A percentile compares a stretch with the other conserved stretches of the same genome.
phyloP scores from a whole-genome alignment of 352 stramenopile species.

The Phytophthora kernoviae region DNA sequence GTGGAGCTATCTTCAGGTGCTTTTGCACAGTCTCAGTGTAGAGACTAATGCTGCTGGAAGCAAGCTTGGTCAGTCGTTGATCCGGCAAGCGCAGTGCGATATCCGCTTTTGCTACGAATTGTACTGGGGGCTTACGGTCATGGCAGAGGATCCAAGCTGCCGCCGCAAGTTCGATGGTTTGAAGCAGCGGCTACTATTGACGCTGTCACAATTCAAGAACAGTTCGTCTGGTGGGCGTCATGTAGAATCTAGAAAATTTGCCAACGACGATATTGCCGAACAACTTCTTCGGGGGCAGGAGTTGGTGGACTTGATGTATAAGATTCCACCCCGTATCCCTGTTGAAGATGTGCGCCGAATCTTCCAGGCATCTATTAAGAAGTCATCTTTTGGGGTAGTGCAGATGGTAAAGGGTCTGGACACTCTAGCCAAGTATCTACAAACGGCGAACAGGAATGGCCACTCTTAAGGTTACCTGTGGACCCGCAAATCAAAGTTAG shows the following conservation, averaged over 20 bases:
- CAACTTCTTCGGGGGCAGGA: slow-evolving; percentile 86
- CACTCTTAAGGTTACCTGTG: slow-evolving; percentile 66
- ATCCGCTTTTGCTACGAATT: slow-evolving; percentile 87
- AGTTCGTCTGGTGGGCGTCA: slow-evolving; percentile 50
- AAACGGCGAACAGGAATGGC: slow-evolving; percentile 17
- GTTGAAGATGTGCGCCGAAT: slow-evolving; percentile 59
- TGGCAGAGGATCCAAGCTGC: slow-evolving; percentile 75
- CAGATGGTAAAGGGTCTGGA: slow-evolving; percentile 10
- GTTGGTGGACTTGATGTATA: slow-evolving; percentile 84
- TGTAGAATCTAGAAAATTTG: slow-evolving; percentile 28
- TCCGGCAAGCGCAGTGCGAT: slow-evolving; percentile 77
- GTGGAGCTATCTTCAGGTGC: slow-evolving; percentile 74
- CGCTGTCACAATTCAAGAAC: slow-evolving; percentile 67
- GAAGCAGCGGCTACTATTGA: slow-evolving; percentile 79
- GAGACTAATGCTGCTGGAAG: slow-evolving; percentile 67
- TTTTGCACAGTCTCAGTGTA: slow-evolving; percentile 76
- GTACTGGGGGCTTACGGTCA: slow-evolving; percentile 86
- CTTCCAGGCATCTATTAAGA: slow-evolving; percentile 56
- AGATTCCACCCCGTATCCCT: slow-evolving; percentile 72
- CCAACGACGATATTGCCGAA: slow-evolving; percentile 68
- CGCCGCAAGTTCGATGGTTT: slow-evolving; percentile 84
- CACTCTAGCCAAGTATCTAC: neutral
- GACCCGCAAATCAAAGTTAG: slow-evolving; percentile 75
- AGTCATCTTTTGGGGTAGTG: slow-evolving; percentile 43
- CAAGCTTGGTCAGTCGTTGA: slow-evolving; percentile 69